Evolutionary conservation across 495 filamentous ascomycete species (phyloP).

Genomic region (Penicillium ochrochloron): DNA sequence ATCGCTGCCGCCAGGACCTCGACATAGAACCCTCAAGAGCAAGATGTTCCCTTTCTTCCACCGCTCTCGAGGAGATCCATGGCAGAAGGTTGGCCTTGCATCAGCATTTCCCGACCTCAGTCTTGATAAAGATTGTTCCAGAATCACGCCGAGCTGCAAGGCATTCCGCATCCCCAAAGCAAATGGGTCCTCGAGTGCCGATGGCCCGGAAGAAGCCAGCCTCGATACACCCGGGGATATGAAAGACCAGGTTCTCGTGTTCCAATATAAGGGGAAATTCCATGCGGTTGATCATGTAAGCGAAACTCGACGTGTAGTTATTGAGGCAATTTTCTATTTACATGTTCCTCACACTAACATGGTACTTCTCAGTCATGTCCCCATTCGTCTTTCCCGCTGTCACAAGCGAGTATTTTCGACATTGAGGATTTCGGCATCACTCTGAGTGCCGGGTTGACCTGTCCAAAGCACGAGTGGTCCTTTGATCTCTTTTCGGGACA

Average conservation of each 20-base stretch:
- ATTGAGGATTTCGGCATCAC: constrained; percentile 64
- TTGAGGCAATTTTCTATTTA: too few species aligned
- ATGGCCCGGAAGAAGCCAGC: constrained; percentile 38
- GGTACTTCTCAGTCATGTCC: constrained; percentile 57
- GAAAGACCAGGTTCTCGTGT: constrained; percentile 62
- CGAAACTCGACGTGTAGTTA: constrained; percentile 10
- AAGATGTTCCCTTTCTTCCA: constrained; percentile 25
- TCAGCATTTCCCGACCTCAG: constrained; percentile 57
- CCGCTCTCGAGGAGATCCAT: constrained; percentile 23
- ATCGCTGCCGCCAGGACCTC: not conserved
- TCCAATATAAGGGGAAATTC: constrained; percentile 59
- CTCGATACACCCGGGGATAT: constrained; percentile 51
- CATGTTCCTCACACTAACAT: constrained; percentile 5
- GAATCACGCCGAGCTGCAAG: constrained; percentile 53
- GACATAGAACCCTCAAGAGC: not conserved
- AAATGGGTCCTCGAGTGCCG: constrained; percentile 23
- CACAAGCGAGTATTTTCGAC: constrained; percentile 59
- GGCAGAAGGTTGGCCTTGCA: constrained; percentile 47
- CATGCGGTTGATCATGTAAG: constrained; percentile 66
- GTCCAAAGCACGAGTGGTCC: constrained; percentile 65
- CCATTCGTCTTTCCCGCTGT: constrained; percentile 61
- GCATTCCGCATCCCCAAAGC: constrained; percentile 55
- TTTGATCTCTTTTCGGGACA: constrained; percentile 62
- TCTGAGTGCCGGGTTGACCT: constrained; percentile 56
- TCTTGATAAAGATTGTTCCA: constrained; percentile 37